Evolutionary conservation across 202 grass and related monocot species (phyloP).

Genomic region (Setaria italica): DNA sequence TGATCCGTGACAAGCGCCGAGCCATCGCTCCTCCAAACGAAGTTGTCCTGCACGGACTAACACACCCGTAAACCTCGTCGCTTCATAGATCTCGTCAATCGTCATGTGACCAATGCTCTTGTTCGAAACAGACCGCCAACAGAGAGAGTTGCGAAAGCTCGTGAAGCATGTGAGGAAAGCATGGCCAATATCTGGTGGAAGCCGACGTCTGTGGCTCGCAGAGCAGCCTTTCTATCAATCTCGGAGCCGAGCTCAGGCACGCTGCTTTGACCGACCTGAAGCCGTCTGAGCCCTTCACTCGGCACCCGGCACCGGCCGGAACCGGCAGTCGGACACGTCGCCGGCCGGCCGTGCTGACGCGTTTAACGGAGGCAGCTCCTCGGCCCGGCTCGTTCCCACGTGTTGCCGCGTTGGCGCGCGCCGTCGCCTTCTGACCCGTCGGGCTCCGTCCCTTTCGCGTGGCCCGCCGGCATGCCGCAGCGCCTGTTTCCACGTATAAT

Average conservation of each 20-base stretch:
- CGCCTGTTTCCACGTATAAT: conserved; percentile 30
- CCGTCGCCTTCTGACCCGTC: conserved; percentile 25
- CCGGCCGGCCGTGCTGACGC: neutral
- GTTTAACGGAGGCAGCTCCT: conserved; percentile 35
- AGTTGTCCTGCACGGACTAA: too few relatives aligned
- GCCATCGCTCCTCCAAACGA: too few relatives aligned
- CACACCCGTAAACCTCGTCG: too few relatives aligned
- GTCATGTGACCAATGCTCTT: too few relatives aligned
- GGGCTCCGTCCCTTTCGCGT: conserved; percentile 15
- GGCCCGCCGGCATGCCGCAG: neutral
- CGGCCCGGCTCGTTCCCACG: conserved; percentile 40
- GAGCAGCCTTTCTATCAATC: neutral
- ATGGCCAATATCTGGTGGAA: neutral
- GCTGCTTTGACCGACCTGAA: neutral
- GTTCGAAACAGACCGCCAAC: neutral
- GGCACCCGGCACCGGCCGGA: too few relatives aligned
- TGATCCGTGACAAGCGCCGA: too few relatives aligned
- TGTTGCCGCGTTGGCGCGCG: conserved; percentile 23
- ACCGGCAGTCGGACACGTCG: conserved; percentile 8
- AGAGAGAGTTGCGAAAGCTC: neutral
- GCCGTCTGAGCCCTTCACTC: neutral
- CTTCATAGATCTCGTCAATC: too few relatives aligned
- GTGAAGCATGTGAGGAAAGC: neutral
- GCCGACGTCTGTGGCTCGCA: neutral
- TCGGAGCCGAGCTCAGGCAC: neutral